Percentiles rank a stretch among this genome's conserved stretches.
These are phyloP conservation scores for Colletotrichum brevisporum DNA, from an alignment of 2,329 filamentous ascomycete species.

Conservation along the genomic window DNA sequence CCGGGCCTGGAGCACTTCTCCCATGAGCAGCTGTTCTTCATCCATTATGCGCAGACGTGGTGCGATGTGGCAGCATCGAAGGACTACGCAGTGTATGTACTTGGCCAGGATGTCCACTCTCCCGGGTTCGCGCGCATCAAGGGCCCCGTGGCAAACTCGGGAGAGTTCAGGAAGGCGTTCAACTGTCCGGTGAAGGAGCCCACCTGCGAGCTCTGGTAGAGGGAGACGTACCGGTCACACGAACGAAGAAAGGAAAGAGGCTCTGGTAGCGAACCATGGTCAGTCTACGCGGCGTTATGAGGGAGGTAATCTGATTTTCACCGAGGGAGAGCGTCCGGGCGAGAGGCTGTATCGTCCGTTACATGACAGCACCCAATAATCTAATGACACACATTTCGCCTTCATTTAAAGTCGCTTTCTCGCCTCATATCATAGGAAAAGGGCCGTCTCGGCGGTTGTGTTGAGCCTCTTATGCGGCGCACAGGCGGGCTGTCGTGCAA, in stretches of 20 bases:
- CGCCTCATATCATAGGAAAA: too few relatives aligned
- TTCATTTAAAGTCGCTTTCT: too few relatives aligned
- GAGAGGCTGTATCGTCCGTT: too few relatives aligned
- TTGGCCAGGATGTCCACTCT: constrained; percentile 76
- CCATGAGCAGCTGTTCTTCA: constrained; percentile 79
- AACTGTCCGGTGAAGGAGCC: constrained; percentile 75
- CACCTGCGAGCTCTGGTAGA: constrained; percentile 77
- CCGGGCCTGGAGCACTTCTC: constrained; percentile 74
- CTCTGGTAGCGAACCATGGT: not conserved
- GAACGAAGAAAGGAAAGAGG: not conserved
- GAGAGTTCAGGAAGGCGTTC: constrained; percentile 77
- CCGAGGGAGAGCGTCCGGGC: too few relatives aligned
- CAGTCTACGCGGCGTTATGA: not conserved
- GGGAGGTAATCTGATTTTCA: too few relatives aligned
- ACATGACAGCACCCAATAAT: too few relatives aligned
- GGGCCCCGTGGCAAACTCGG: constrained; percentile 76
- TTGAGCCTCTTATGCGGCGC: too few relatives aligned
- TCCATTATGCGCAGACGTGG: constrained; percentile 75
- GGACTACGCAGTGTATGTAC: constrained; percentile 62
- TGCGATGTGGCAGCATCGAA: constrained; percentile 74
- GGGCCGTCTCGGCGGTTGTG: too few relatives aligned
- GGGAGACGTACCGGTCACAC: not conserved
- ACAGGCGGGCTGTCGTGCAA: too few relatives aligned
- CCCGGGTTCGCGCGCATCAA: constrained; percentile 72
- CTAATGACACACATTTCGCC: too few relatives aligned